A percentile compares a stretch with the other conserved stretches of the same genome.
phyloP scores from a whole-genome alignment of 345 rosid genomes.

The Gossypium rotundifolium region DNA sequence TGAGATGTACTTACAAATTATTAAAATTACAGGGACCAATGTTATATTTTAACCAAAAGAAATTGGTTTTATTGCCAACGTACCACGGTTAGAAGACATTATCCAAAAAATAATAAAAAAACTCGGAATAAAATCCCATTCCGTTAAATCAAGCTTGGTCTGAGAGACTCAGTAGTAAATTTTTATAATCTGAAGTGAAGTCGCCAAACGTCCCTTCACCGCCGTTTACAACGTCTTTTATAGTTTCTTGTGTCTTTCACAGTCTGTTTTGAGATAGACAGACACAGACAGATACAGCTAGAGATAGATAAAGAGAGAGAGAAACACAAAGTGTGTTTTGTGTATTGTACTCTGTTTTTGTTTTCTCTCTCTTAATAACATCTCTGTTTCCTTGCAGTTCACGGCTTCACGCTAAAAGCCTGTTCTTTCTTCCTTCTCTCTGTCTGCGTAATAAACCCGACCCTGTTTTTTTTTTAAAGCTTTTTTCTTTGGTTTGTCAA shows the following conservation, averaged over 20 bases:
- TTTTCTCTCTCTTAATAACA: slow-evolving; percentile 52
- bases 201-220: slow-evolving; percentile 56
- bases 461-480: neutral
- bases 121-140: neutral
- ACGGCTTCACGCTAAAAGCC: slow-evolving; percentile 71
- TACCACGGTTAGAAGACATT: too few relatives aligned
- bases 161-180: neutral
- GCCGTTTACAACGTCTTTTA: slow-evolving; percentile 40
- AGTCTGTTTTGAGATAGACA: neutral
- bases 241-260: slow-evolving; percentile 14
- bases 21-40: too few relatives aligned
- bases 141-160: neutral
- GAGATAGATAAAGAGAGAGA: neutral
- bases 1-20: too few relatives aligned
- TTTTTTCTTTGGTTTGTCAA: slow-evolving; percentile 3
- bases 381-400: slow-evolving; percentile 47
- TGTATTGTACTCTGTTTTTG: neutral
- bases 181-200: neutral
- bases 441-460: slow-evolving; percentile 15
- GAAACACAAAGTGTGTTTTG: neutral
- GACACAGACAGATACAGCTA: neutral
- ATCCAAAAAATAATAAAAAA: neutral
- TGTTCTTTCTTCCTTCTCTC: slow-evolving; percentile 28
- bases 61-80: too few relatives aligned
- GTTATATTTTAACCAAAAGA: too few relatives aligned